Conservation (phyloP, 2,329 filamentous ascomycete species). For the Pseudogymnoascus sp. region DNA sequence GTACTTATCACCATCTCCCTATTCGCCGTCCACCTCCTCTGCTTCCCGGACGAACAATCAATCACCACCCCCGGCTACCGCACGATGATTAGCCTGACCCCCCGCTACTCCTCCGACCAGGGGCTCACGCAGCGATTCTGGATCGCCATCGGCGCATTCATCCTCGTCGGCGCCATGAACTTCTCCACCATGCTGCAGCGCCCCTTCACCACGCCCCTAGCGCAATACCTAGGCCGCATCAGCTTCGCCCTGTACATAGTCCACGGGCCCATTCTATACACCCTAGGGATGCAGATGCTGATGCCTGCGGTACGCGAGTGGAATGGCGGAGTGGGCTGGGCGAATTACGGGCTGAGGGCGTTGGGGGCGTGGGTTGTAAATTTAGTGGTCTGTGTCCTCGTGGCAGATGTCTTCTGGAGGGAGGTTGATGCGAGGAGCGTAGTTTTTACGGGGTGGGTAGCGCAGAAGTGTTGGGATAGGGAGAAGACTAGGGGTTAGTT, state of each 20-base stretch:
- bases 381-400: constrained; percentile 40
- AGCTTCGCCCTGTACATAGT: constrained; percentile 57
- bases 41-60: constrained; percentile 23
- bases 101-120: neutral
- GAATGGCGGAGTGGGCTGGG: constrained; percentile 17
- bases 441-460: constrained; percentile 42
- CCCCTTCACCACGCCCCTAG: constrained; percentile 39
- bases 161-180: constrained; percentile 25
- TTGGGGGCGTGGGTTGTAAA: constrained; percentile 32
- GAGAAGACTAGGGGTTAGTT: neutral
- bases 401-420: constrained; percentile 53
- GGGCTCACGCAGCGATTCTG: constrained; percentile 14
- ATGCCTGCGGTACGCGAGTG: constrained; percentile 22
- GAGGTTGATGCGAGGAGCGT: constrained; percentile 45
- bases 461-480: constrained; percentile 22
- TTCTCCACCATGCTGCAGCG: constrained; percentile 25
- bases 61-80: neutral
- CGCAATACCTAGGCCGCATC: constrained; percentile 54
- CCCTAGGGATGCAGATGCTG: constrained; percentile 35
- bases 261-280: constrained; percentile 54
- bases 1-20: constrained; percentile 7
- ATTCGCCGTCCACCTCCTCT: constrained; percentile 2
- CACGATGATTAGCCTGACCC: neutral
- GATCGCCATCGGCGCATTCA: constrained; percentile 15
- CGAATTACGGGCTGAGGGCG: constrained; percentile 27